phyloP scores from a whole-genome alignment of 345 rosid species.

The Camelina neglecta region DNA sequence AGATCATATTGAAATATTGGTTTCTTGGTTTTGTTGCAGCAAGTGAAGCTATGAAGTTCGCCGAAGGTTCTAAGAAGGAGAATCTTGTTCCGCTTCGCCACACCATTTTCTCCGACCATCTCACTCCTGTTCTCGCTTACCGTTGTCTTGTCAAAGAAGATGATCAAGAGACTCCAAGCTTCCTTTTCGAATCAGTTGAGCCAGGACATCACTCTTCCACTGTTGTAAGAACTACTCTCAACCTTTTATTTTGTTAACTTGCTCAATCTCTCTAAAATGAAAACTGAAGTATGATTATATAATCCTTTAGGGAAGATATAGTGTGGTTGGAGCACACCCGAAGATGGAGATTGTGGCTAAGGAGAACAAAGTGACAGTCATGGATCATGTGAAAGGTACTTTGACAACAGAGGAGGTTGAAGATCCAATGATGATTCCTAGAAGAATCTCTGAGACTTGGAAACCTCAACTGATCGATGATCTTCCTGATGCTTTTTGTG shows the following conservation, averaged over 20 bases:
- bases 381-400: conserved; percentile 65
- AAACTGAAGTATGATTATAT: background rate
- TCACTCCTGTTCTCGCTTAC: conserved; percentile 84
- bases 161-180: conserved; percentile 86
- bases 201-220: conserved; percentile 67
- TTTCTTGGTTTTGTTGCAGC: conserved; percentile 44
- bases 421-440: conserved; percentile 81
- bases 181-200: conserved; percentile 80
- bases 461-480: conserved; percentile 70
- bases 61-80: conserved; percentile 62
- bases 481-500: conserved; percentile 86
- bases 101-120: conserved; percentile 80
- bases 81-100: conserved; percentile 67
- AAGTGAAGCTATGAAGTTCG: conserved; percentile 45
- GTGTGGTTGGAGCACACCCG: conserved; percentile 86
- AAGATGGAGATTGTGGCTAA: conserved; percentile 81
- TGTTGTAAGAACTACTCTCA: conserved; percentile 47
- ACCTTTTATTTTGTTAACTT: background rate
- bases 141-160: conserved; percentile 86
- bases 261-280: background rate
- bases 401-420: conserved; percentile 72
- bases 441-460: conserved; percentile 72
- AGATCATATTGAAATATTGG: background rate
- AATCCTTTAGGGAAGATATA: conserved; percentile 68
- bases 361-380: conserved; percentile 69